Conservation (phyloP, 1,284 basidiomycete genomes). For the Ganoderma sp. region DNA sequence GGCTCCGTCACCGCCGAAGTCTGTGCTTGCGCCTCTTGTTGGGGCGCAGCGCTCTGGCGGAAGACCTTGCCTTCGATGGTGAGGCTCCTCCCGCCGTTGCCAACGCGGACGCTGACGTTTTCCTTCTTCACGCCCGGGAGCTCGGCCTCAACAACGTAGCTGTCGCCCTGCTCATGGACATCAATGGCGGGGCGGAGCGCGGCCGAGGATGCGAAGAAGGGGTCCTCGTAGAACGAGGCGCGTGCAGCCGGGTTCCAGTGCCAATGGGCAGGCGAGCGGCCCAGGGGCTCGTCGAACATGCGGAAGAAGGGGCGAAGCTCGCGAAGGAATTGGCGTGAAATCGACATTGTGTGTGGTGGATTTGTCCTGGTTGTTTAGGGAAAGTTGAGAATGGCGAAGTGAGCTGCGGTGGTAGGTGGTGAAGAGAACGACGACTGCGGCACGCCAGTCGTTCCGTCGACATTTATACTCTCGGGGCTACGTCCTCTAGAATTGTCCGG, state of each 20-base stretch:
- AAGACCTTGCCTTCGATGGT: slow-evolving; percentile 71
- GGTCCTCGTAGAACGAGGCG: slow-evolving; percentile 55
- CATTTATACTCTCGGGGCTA: not conserved
- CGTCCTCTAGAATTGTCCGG: slow-evolving; percentile 17
- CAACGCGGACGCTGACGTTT: slow-evolving; percentile 71
- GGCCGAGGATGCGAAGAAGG: slow-evolving; percentile 48
- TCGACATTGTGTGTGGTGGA: slow-evolving; percentile 34
- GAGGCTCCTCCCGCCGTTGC: slow-evolving; percentile 70
- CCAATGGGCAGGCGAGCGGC: slow-evolving; percentile 45
- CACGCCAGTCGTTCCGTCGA: not conserved
- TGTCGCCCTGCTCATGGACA: slow-evolving; percentile 66
- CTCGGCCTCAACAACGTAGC: slow-evolving; percentile 76
- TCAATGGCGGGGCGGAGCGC: slow-evolving; percentile 62
- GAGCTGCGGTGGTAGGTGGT: not conserved
- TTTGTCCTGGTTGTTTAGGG: not conserved
- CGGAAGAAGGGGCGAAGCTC: slow-evolving; percentile 79
- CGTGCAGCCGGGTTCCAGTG: slow-evolving; percentile 39
- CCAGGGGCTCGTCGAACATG: slow-evolving; percentile 69
- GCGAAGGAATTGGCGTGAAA: slow-evolving; percentile 63
- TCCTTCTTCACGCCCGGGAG: slow-evolving; percentile 81
- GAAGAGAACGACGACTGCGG: not conserved
- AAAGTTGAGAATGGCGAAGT: slow-evolving; percentile 1
- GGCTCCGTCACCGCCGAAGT: slow-evolving; percentile 11
- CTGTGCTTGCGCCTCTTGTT: slow-evolving; percentile 11
- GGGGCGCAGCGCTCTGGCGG: slow-evolving; percentile 37